Base-by-base conservation (phyloP, 139 green algal species). In the Desmodesmus armatus region DNA sequence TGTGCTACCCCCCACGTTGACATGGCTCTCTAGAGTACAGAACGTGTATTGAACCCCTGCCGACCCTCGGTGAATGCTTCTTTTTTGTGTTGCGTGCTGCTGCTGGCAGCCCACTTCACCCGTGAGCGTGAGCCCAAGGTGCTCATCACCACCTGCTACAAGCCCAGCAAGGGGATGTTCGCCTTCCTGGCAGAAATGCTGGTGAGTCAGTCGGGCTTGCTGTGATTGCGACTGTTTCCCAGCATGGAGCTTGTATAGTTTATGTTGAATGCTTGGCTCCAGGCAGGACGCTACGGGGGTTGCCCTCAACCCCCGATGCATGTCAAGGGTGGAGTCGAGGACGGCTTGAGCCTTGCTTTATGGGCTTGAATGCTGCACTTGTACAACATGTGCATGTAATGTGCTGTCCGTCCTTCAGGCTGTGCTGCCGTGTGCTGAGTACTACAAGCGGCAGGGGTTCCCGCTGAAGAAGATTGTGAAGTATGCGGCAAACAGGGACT, bases 381-480 rank as follows among this genome's bases (percentile, higher is more conserved):
- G n/a, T n/a, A n/a, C 51, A 27, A 27, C 51, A 62, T 13, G 17
- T 17, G 51, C 51, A 62, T 62, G 15, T 13, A 27, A 17, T 62
- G 51, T 55, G 47, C 47, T 55, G 47, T 55, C 47, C 13, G 47
- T n/a, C 21, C 69, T 35, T 17, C 43, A 94, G 85, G 88, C 94
- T 88, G 53, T 95, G 39, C 86, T 98, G 11, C 95, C 96, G 1
- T 83, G 67, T 47, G 96, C 95, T 3, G 89, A 94, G 63, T 99
- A 97, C 89, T 98, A 98, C 91, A 96, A 96, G 87, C 92, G 96
- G 29, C 78, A 91, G 69, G 95, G 93, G n/a, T 96, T 94, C 82
- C 82, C 94, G 2, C 71, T 98, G 15, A 98, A 98, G 89, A 97
- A 98, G 90, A 97, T 99, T 43, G 93, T 96, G 21, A 86, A 96